Percentiles rank a stretch among this genome's conserved stretches.
Conservation (phyloP, 768 basidiomycete genomes). For the Trametes cubensis region DNA sequence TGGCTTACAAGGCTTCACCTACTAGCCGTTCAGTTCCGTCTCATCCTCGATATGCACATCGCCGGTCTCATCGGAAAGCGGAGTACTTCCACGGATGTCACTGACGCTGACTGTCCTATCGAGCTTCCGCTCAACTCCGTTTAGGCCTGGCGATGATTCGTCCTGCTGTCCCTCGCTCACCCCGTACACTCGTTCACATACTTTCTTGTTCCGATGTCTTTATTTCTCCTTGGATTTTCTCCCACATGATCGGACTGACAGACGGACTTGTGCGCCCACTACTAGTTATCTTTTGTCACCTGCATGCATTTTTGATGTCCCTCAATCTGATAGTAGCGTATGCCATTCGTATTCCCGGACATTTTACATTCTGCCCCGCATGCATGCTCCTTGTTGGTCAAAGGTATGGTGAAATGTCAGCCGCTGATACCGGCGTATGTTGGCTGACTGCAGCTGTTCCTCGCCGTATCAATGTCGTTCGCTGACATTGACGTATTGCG, state of each 20-base stretch:
- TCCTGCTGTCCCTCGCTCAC: neutral
- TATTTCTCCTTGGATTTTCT: conserved; percentile 8
- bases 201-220: conserved; percentile 12
- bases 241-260: conserved; percentile 16
- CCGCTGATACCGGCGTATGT: neutral
- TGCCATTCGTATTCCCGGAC: conserved; percentile 21
- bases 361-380: neutral
- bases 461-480: neutral
- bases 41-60: conserved; percentile 70
- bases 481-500: neutral
- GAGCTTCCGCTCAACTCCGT: conserved; percentile 57
- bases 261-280: conserved; percentile 25
- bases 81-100: conserved; percentile 56
- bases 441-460: neutral
- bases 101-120: conserved; percentile 69
- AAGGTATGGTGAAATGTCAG: neutral
- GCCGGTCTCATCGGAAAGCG: conserved; percentile 61
- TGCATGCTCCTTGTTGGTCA: too few relatives aligned
- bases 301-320: conserved; percentile 21
- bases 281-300: conserved; percentile 8
- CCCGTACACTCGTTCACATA: neutral
- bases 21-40: conserved; percentile 58
- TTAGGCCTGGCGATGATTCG: conserved; percentile 34
- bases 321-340: conserved; percentile 21
- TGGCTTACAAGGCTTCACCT: conserved; percentile 11